Conservation (phyloP, 495 filamentous ascomycete species). For the Aspergillus baeticus region DNA sequence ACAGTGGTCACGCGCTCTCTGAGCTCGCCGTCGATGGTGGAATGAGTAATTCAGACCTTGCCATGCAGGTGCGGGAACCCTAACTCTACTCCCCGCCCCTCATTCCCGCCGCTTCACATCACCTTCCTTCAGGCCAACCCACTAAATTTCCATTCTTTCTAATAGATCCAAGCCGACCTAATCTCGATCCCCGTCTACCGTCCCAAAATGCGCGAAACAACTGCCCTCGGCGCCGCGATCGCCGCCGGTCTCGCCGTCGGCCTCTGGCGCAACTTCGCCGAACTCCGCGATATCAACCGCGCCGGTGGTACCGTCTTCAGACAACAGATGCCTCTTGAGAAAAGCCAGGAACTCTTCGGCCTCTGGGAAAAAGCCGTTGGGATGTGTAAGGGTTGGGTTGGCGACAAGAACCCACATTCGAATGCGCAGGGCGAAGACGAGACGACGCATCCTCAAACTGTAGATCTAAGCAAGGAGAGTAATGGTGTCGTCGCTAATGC, state of each 20-base stretch:
- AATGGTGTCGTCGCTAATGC: not conserved
- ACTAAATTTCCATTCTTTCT: not conserved
- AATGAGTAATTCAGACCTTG: conserved; percentile 88
- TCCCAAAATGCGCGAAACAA: conserved; percentile 82
- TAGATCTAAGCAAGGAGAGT: not conserved
- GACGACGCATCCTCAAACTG: not conserved
- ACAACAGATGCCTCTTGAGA: conserved; percentile 60
- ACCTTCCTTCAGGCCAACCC: not conserved
- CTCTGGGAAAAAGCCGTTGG: conserved; percentile 84
- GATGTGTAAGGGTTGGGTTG: conserved; percentile 79
- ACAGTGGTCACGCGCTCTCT: conserved; percentile 76
- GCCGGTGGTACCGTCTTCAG: conserved; percentile 71
- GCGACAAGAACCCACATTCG: not conserved
- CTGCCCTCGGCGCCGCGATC: conserved; percentile 87
- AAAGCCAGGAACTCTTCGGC: conserved; percentile 63
- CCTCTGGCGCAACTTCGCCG: conserved; percentile 77
- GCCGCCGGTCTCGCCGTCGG: conserved; percentile 88
- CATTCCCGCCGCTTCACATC: not conserved
- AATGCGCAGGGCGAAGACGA: not conserved
- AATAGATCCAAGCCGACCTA: conserved; percentile 42
- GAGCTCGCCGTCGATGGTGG: conserved; percentile 89
- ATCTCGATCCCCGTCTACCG: conserved; percentile 47
- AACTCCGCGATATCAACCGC: conserved; percentile 75
- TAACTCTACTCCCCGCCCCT: not conserved
- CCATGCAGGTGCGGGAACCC: conserved; percentile 67